Percentiles rank a stretch among this genome's conserved stretches.
Evolutionary conservation across 345 rosid species (phyloP).

Genomic region (Arabidopsis arenosa): DNA sequence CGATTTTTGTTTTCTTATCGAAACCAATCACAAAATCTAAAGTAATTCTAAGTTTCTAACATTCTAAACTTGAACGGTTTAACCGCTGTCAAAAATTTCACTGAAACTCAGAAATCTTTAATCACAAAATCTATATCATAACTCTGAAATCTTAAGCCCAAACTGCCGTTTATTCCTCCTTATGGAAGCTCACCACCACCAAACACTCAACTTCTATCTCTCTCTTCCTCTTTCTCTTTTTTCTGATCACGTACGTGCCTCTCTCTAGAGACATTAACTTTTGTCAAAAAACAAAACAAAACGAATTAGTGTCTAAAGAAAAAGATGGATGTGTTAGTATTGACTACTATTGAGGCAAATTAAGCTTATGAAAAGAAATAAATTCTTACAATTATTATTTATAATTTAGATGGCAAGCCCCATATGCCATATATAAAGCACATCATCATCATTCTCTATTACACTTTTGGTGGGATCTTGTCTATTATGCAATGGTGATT

Average conservation of each 20-base stretch:
- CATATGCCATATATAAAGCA: conserved; percentile 36
- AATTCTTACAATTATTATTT: neutral
- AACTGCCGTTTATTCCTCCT: neutral
- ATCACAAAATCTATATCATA: neutral
- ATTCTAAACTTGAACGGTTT: neutral
- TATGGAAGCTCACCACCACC: neutral
- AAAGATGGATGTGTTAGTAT: neutral
- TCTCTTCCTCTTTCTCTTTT: neutral
- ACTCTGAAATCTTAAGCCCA: neutral
- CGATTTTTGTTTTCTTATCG: neutral
- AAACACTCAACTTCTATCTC: neutral
- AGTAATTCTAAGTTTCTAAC: neutral
- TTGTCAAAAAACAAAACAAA: neutral
- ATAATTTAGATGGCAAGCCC: conserved; percentile 18
- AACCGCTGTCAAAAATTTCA: neutral
- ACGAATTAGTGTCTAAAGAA: neutral
- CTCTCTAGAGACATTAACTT: neutral
- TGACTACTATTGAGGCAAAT: neutral
- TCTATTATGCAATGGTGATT: conserved; percentile 16
- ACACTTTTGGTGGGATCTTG: conserved; percentile 40
- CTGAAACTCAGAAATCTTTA: neutral
- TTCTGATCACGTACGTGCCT: neutral
- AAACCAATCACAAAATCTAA: neutral
- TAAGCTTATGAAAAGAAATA: neutral
- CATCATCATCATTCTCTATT: conserved; percentile 30